These are phyloP conservation scores for Solanum pinnatisectum DNA, from an alignment of 257 asterid genomes.

Conservation along the genomic window DNA sequence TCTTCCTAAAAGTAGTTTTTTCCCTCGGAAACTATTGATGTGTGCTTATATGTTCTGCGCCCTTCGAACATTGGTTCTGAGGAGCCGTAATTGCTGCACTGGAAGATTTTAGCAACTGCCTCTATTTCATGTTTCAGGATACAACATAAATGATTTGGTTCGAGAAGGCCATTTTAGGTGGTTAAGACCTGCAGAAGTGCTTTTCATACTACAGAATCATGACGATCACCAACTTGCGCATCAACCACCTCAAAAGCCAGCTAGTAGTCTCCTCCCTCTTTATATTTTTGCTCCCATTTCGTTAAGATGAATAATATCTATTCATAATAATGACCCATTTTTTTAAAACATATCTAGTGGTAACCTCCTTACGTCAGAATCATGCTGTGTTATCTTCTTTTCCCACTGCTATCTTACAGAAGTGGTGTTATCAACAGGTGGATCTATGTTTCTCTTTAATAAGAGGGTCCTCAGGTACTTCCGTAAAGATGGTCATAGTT, in stretches of 20 bases:
- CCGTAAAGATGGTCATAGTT: slow-evolving; percentile 90
- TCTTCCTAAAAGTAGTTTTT: not conserved
- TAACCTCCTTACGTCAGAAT: not conserved
- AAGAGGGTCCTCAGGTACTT: slow-evolving; percentile 71
- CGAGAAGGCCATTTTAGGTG: slow-evolving; percentile 32
- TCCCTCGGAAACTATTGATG: not conserved
- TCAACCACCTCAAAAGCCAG: slow-evolving; percentile 25
- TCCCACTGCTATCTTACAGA: slow-evolving; percentile 1
- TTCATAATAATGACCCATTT: not conserved
- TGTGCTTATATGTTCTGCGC: not conserved
- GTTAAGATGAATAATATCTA: not conserved
- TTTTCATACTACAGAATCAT: slow-evolving; percentile 26
- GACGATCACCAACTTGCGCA: slow-evolving; percentile 7
- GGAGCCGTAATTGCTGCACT: not conserved
- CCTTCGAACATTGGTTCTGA: not conserved
- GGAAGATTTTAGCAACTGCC: not conserved
- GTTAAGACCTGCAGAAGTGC: slow-evolving; percentile 37
- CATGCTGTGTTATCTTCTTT: not conserved
- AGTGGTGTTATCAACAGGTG: slow-evolving; percentile 38
- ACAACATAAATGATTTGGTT: slow-evolving; percentile 44
- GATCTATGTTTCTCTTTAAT: slow-evolving; percentile 77
- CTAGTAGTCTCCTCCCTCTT: slow-evolving; percentile 32
- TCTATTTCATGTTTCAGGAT: slow-evolving; percentile 35
- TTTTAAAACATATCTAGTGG: not conserved
- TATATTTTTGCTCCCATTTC: not conserved